Evolutionary conservation across 2,329 filamentous ascomycete genomes (phyloP).

Genomic region (Colletotrichum musicola): DNA sequence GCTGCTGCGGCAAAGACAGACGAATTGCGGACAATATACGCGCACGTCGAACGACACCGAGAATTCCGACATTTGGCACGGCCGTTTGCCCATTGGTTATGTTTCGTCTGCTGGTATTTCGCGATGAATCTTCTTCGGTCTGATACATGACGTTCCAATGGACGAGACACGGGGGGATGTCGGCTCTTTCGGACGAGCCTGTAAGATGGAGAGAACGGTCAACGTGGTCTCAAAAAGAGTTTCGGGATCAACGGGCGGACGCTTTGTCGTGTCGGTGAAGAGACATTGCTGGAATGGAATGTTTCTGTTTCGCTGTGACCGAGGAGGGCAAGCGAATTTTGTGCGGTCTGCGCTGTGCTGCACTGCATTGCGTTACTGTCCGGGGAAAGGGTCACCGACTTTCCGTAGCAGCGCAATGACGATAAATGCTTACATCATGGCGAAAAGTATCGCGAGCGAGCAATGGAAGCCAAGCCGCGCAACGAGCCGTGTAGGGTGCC

Average conservation of each 20-base stretch:
- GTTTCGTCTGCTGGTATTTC: slow-evolving; percentile 4
- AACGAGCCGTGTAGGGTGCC: slow-evolving; percentile 7
- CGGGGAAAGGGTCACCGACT: slow-evolving; percentile 21
- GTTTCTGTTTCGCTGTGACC: slow-evolving; percentile 7
- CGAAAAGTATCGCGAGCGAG: not conserved
- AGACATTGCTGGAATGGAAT: slow-evolving; percentile 14
- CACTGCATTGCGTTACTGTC: slow-evolving; percentile 2
- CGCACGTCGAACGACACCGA: not conserved
- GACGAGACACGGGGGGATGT: slow-evolving; percentile 24
- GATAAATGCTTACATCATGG: slow-evolving; percentile 26
- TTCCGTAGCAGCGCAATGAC: slow-evolving; percentile 22
- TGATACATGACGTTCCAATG: slow-evolving; percentile 32
- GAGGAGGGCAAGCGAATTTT: not conserved
- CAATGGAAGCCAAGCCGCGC: slow-evolving; percentile 4
- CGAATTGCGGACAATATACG: not conserved
- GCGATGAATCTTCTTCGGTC: slow-evolving; percentile 11
- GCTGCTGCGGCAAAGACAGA: not conserved
- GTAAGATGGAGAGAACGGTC: slow-evolving; percentile 18
- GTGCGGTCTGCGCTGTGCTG: slow-evolving; percentile 15
- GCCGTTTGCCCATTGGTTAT: slow-evolving; percentile 1
- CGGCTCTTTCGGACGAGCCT: slow-evolving; percentile 25
- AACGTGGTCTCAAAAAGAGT: slow-evolving; percentile 27
- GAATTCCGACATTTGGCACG: slow-evolving; percentile 9
- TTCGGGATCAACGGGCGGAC: slow-evolving; percentile 34
- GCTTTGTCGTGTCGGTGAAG: slow-evolving; percentile 24